Conservation (phyloP, 1,284 basidiomycete genomes). For the Papiliotrema terrestris region DNA sequence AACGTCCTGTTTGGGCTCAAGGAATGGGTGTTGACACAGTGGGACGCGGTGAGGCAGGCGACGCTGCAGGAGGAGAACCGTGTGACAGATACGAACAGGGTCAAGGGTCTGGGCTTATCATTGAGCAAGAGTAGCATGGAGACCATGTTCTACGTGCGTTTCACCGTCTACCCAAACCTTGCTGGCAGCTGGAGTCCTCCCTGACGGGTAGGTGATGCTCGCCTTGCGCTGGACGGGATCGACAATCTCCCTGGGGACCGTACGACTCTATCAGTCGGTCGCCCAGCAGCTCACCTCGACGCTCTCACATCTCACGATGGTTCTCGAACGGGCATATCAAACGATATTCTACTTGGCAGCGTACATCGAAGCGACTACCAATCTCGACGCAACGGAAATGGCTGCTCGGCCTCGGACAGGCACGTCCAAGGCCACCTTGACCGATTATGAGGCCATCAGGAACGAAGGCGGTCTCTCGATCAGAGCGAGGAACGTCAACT, state of each 20-base stretch:
- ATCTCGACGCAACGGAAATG: constrained; percentile 53
- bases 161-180: too few species aligned
- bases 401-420: neutral
- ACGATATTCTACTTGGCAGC: constrained; percentile 76
- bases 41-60: constrained; percentile 50
- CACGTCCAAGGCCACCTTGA: constrained; percentile 44
- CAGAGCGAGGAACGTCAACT: constrained; percentile 65
- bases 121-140: constrained; percentile 15
- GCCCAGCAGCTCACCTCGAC: constrained; percentile 67
- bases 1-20: constrained; percentile 72
- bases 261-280: constrained; percentile 70
- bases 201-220: constrained; percentile 55
- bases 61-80: neutral
- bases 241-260: constrained; percentile 63
- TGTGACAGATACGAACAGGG: neutral
- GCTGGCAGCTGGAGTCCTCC: neutral
- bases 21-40: constrained; percentile 72
- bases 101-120: constrained; percentile 11
- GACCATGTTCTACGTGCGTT: constrained; percentile 22
- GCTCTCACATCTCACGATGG: constrained; percentile 59
- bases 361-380: constrained; percentile 66
- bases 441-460: constrained; percentile 29
- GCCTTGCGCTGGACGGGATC: constrained; percentile 64
- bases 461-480: constrained; percentile 55
- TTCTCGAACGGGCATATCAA: constrained; percentile 67